Base-by-base conservation (phyloP, 495 filamentous ascomycete genomes). In the Schizothecium vesticola region DNA sequence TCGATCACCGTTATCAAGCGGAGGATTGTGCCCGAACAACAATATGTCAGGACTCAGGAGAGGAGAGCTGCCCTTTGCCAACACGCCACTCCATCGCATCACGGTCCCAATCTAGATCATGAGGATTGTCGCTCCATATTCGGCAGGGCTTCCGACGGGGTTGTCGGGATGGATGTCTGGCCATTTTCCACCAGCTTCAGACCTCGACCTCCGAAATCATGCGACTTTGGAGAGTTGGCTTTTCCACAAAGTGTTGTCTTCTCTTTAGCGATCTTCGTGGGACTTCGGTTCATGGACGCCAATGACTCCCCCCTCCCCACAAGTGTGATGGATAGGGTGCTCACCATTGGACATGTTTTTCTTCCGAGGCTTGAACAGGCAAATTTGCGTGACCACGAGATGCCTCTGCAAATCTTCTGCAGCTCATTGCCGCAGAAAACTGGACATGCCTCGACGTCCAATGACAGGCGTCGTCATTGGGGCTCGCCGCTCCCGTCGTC, bases 351-450 rank as follows among this genome's bases (percentile, higher is more conserved):
- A 1, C 16, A 8, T 51, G 19, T 13, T n/a, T 51, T 51, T 51
- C 43, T 51, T 51, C 43, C 8, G 4, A 9, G 16, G 43, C 43
- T 51, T 51, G 16, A 29, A 51, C 43, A n/a, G 16, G 43, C 43
- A 51, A 51, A 51, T 51, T 51, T 51, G 19, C 43, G 43, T 51
- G 43, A 6, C 43, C 43, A 51, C 43, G 43, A 8, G 43, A 51
- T 51, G 43, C 3, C 43, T 51, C 43, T 51, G 43, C 43, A 51
- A 51, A 51, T 51, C 43, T 51, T 51, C 43, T 36, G 56, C 67
- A 65, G 56, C 64, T 70, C 69, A 70, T 67, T 60, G 51, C 43
- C 8, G 43, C 43, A 51, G 43, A 51, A 43, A 51, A n/a, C 19
- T n/a, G 6, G 43, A n/a, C n/a, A n/a, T 8, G 43, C 19, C 43